phyloP scores from a whole-genome alignment of 306 rosid species.

The Corylus americana region DNA sequence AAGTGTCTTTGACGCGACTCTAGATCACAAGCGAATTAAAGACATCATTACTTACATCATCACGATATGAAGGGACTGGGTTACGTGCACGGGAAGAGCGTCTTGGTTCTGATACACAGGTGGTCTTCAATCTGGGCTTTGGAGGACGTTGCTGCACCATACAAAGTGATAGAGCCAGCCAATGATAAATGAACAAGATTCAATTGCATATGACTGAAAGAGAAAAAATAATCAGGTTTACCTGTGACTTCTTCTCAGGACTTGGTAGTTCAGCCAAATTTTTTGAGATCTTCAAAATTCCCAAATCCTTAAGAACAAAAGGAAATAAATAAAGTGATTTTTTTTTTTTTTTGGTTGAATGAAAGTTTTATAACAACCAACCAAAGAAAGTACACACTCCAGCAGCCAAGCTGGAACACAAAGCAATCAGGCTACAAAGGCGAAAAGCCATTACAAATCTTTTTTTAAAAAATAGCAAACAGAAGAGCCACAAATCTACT shows the following conservation, averaged over 20 bases:
- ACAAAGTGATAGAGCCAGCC: neutral
- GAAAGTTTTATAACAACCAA: too few species aligned
- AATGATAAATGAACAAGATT: neutral
- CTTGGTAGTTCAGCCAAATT: slow-evolving; percentile 38
- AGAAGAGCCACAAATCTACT: too few species aligned
- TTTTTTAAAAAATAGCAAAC: too few species aligned
- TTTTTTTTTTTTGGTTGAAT: too few species aligned
- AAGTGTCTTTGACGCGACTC: neutral
- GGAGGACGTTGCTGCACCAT: slow-evolving; percentile 40
- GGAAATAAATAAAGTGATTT: neutral
- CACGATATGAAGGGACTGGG: slow-evolving; percentile 42
- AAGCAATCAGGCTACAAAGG: too few species aligned
- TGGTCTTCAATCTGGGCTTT: slow-evolving; percentile 34
- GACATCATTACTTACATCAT: slow-evolving; percentile 42
- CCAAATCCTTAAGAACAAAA: slow-evolving; percentile 53
- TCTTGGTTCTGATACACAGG: slow-evolving; percentile 44
- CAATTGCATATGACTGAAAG: neutral
- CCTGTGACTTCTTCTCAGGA: slow-evolving; percentile 53
- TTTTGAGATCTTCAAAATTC: slow-evolving; percentile 57
- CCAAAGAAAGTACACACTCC: too few species aligned
- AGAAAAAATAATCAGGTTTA: slow-evolving; percentile 25
- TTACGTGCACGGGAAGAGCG: slow-evolving; percentile 58
- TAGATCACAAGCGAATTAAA: neutral
- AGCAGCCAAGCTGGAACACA: too few species aligned
- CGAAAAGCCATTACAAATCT: too few species aligned